Conservation (phyloP, 495 filamentous ascomycete genomes). For the Usnea hakonensis region DNA sequence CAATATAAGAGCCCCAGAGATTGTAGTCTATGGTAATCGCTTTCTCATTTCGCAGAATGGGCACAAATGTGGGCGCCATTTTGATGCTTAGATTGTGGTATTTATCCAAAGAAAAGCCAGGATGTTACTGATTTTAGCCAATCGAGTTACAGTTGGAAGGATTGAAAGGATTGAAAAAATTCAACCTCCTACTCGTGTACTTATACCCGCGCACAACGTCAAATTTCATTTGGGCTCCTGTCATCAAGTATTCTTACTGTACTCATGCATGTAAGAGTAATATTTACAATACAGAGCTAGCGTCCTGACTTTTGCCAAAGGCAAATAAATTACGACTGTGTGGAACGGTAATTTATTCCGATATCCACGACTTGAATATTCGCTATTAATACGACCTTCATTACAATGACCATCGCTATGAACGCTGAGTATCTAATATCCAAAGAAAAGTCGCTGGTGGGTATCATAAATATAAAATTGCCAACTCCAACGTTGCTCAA, state of each 20-base stretch:
- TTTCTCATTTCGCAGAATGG: conserved; percentile 60
- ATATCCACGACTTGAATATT: too few species aligned
- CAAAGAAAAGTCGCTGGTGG: neutral
- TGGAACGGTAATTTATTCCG: too few species aligned
- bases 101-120: neutral
- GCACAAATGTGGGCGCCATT: conserved; percentile 33
- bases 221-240: too few species aligned
- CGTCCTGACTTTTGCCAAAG: too few species aligned
- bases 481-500: neutral
- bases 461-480: neutral
- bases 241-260: too few species aligned
- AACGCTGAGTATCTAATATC: neutral
- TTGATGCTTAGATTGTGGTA: neutral
- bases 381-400: neutral
- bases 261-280: too few species aligned
- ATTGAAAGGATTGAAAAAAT: neutral
- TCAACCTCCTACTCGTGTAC: too few species aligned
- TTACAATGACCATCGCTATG: neutral
- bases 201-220: too few species aligned
- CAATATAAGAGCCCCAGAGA: conserved; percentile 76
- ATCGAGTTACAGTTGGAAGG: too few species aligned
- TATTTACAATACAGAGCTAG: too few species aligned
- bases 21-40: conserved; percentile 88
- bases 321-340: too few species aligned
- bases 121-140: neutral